phyloP scores from a whole-genome alignment of 2,329 filamentous ascomycete genomes.

The Endoconidiophora polonica region DNA sequence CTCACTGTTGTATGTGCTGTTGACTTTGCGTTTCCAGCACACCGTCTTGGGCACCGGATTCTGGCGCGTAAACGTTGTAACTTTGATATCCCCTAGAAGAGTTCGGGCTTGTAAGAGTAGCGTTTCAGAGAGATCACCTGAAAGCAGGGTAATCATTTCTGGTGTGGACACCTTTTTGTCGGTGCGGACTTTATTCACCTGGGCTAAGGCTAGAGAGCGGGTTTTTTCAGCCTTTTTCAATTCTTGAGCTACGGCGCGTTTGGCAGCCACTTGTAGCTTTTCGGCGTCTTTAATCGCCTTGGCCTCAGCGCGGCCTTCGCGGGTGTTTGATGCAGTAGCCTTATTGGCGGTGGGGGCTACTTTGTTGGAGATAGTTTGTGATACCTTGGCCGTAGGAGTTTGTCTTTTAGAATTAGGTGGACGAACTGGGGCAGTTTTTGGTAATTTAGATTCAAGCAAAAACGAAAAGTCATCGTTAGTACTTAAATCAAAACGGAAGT shows the following conservation, averaged over 20 bases:
- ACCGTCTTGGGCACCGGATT: constrained; percentile 36
- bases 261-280: constrained; percentile 28
- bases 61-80: constrained; percentile 29
- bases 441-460: neutral
- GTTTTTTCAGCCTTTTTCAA: constrained; percentile 24
- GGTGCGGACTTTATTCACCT: constrained; percentile 55
- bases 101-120: constrained; percentile 29
- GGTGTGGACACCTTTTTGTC: constrained; percentile 57
- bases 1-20: constrained; percentile 43
- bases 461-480: neutral
- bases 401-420: neutral
- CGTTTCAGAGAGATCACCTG: constrained; percentile 34
- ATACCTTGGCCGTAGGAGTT: neutral
- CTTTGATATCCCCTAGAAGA: constrained; percentile 34
- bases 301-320: neutral
- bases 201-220: constrained; percentile 48
- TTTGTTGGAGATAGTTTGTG: neutral
- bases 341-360: neutral
- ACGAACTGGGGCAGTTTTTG: neutral
- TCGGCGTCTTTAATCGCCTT: constrained; percentile 34
- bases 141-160: constrained; percentile 65
- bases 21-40: constrained; percentile 53
- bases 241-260: neutral
- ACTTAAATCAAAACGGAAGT: neutral
- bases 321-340: neutral